A percentile compares a stretch with the other conserved stretches of the same genome.
Conservation (phyloP, 2,329 filamentous ascomycete genomes). For the Penicillium olsonii region DNA sequence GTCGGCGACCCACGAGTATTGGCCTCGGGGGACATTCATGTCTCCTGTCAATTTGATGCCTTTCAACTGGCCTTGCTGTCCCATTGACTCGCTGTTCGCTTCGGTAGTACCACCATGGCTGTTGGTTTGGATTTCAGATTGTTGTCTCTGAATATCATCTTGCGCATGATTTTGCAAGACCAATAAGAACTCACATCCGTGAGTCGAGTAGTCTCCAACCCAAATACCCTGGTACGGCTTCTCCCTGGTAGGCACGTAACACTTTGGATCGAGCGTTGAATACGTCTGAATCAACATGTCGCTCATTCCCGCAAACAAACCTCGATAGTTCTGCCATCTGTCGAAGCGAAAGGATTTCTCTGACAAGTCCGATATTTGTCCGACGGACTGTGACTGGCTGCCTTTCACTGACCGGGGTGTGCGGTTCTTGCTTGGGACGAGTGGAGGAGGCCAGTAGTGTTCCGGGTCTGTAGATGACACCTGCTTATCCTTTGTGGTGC, state of each 20-base stretch:
- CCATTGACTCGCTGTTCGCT: conserved; percentile 51
- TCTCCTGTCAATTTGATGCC: conserved; percentile 93
- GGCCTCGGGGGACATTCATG: conserved; percentile 81
- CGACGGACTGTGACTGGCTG: conserved; percentile 46
- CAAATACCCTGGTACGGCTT: conserved; percentile 90
- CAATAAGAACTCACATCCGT: conserved; percentile 86
- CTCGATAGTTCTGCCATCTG: conserved; percentile 70
- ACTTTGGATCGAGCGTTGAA: conserved; percentile 70
- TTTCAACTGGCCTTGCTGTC: conserved; percentile 69
- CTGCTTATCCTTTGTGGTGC: conserved; percentile 35
- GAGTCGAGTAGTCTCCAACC: conserved; percentile 84
- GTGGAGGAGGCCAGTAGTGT: conserved; percentile 74
- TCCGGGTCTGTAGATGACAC: conserved; percentile 44
- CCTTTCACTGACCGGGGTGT: conserved; percentile 53
- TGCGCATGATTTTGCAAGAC: conserved; percentile 68
- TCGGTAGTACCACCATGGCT: conserved; percentile 8
- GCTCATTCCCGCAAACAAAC: conserved; percentile 28
- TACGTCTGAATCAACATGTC: conserved; percentile 59
- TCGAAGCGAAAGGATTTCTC: conserved; percentile 72
- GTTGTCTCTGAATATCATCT: neutral
- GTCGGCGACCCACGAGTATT: conserved; percentile 76
- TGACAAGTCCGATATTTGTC: conserved; percentile 60
- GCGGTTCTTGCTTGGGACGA: conserved; percentile 65
- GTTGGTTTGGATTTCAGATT: neutral
- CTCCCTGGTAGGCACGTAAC: conserved; percentile 77